Conservation (phyloP, 2,329 filamentous ascomycete genomes). For the Hypomyces perniciosus region DNA sequence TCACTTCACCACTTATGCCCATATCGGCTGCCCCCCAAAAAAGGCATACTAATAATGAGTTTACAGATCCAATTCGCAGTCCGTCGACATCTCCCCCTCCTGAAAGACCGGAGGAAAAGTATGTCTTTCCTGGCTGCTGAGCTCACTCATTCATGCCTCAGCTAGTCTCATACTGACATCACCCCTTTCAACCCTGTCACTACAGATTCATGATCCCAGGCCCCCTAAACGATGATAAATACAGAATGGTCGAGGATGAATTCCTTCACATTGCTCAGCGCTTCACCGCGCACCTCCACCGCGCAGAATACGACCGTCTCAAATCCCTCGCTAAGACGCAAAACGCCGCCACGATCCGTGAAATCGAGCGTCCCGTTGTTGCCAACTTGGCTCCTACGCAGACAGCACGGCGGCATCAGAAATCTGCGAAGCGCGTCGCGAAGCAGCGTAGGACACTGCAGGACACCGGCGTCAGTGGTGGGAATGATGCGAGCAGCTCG, state of each 20-base stretch:
- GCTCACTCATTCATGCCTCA: neutral
- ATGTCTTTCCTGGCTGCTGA: neutral
- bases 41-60: neutral
- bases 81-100: constrained; percentile 48
- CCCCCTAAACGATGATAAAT: constrained; percentile 61
- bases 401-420: constrained; percentile 19
- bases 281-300: constrained; percentile 70
- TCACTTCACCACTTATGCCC: neutral
- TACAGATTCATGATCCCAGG: constrained; percentile 59
- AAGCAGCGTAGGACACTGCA: constrained; percentile 22
- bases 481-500: constrained; percentile 6
- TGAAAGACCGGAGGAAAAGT: constrained; percentile 42
- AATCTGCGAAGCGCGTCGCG: constrained; percentile 14
- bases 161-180: no score
- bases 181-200: neutral
- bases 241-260: constrained; percentile 81
- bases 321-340: constrained; percentile 50
- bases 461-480: neutral
- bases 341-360: constrained; percentile 46
- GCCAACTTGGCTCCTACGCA: constrained; percentile 24
- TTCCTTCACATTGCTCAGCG: constrained; percentile 59
- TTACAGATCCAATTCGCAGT: constrained; percentile 24
- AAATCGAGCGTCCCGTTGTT: constrained; percentile 47
- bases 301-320: constrained; percentile 68
- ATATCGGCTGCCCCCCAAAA: neutral